Percentiles rank a stretch among this genome's conserved stretches.
Evolutionary conservation across 441 rosid species (phyloP).

Genomic region (Brassica balearica): DNA sequence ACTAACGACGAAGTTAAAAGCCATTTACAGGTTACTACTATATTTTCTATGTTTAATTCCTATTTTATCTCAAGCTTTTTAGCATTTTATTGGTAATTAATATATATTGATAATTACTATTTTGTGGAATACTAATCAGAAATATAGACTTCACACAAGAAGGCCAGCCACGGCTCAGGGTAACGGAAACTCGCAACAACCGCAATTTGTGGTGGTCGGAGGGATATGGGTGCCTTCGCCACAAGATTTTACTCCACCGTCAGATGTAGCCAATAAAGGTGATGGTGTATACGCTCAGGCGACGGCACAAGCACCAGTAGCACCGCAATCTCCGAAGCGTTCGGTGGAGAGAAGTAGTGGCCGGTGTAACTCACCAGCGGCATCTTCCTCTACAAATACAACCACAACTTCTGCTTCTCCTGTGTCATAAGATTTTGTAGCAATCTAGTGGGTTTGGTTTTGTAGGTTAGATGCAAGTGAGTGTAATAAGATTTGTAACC

Average conservation of each 20-base stretch:
- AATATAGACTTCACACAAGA: slow-evolving; percentile 89
- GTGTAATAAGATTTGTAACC: slow-evolving; percentile 33
- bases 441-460: neutral
- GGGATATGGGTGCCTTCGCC: slow-evolving; percentile 88
- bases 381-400: slow-evolving; percentile 76
- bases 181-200: slow-evolving; percentile 56
- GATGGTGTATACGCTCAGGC: slow-evolving; percentile 60
- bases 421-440: slow-evolving; percentile 31
- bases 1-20: slow-evolving; percentile 98
- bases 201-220: slow-evolving; percentile 88
- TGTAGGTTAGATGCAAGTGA: slow-evolving; percentile 27
- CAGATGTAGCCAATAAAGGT: slow-evolving; percentile 47
- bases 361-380: slow-evolving; percentile 61
- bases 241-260: slow-evolving; percentile 53
- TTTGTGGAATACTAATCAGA: slow-evolving; percentile 53
- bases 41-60: neutral
- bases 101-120: neutral
- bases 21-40: slow-evolving; percentile 86
- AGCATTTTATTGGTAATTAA: neutral
- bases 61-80: neutral
- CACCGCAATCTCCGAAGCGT: slow-evolving; percentile 32
- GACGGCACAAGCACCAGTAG: slow-evolving; percentile 45
- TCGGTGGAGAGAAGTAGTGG: slow-evolving; percentile 56
- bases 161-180: slow-evolving; percentile 65
- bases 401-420: slow-evolving; percentile 70